Evolutionary conservation across 805 yeast species (phyloP), one percentile per base, ranked within the genome.

Genomic region (Kluyveromyces siamensis): DNA sequence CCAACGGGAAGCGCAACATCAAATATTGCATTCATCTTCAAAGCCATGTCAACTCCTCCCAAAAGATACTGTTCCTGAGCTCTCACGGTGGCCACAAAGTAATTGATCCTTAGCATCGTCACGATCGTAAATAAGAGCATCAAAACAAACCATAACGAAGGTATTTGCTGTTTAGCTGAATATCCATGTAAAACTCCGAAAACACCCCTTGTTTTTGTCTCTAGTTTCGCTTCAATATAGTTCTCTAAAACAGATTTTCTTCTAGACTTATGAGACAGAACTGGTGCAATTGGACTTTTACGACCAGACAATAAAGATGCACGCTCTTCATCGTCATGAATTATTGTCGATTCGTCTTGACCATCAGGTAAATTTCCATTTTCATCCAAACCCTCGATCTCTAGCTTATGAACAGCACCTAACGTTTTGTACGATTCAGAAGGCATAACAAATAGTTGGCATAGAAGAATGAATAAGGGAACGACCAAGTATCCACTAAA

Each of bases 21-120:
- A 59, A 90, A 91, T 52, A 87, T 81, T 46, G 79, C 77, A 63
- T 88, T 88, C 45, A 87, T 67, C 11, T 59, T 56, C 25, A 73
- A 62, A 1, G 95, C 95, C 2, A 58, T 53, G 3, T 71, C 63
- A 8, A 68, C 69, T 54, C 72, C 71, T 11, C 77, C 78, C 48
- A 88, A 72, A 52, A 89, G 74, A 60, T 72, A 91, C 25, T 74
- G 75, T 71, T 88, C 95, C 69, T 90, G 97, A 0, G 95, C 71
- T 59, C 81, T 78, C 36, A 90, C 72, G 2, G 97, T 87, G 8
- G 96, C 97, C 48, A 90, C 93, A 66, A 88, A 91, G 66, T 87
- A 91, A 70, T 90, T 90, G 56, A 90, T 83, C 63, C 97, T 74
- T 41, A 91, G 74, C 96, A 90, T 90, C 65, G 88, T 95, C 49